Conservation (phyloP, 73 alveolate genomes). For the Blepharisma japonicum region DNA sequence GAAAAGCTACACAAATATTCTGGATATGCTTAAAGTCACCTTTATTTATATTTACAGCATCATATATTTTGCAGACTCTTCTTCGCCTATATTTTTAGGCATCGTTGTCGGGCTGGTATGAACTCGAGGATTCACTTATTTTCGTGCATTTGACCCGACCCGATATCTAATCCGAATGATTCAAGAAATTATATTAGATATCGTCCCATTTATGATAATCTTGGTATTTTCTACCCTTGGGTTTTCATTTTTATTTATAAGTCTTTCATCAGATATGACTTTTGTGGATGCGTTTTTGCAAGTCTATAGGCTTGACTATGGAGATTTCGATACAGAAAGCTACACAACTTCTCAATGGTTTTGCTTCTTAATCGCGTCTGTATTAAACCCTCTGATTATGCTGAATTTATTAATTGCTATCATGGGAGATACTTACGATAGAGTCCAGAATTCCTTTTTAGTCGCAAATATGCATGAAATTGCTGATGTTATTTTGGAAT, state of each 20-base stretch:
- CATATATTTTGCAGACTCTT: no score
- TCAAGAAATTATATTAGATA: not conserved
- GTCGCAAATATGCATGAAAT: not conserved
- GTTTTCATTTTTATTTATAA: not conserved
- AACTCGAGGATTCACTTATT: not conserved
- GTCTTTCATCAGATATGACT: not conserved
- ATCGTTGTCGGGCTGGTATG: not conserved
- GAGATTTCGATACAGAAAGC: not conserved
- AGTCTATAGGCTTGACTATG: not conserved
- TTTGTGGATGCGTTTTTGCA: no score
- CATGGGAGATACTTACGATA: conserved; percentile 19
- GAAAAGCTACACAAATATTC: not conserved
- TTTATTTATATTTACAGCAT: not conserved
- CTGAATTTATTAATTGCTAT: conserved; percentile 3
- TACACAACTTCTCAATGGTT: conserved; percentile 3
- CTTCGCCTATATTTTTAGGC: no score
- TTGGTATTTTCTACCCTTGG: conserved; percentile 3
- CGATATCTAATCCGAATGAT: not conserved
- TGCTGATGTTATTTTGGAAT: not conserved
- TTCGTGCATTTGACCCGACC: not conserved
- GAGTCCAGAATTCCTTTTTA: not conserved
- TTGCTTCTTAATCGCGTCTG: conserved; percentile 14
- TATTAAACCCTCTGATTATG: conserved; percentile 3
- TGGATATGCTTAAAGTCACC: not conserved
- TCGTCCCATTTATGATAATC: not conserved